phyloP scores from a whole-genome alignment of 345 rosid genomes.

The Trapa incisa region DNA sequence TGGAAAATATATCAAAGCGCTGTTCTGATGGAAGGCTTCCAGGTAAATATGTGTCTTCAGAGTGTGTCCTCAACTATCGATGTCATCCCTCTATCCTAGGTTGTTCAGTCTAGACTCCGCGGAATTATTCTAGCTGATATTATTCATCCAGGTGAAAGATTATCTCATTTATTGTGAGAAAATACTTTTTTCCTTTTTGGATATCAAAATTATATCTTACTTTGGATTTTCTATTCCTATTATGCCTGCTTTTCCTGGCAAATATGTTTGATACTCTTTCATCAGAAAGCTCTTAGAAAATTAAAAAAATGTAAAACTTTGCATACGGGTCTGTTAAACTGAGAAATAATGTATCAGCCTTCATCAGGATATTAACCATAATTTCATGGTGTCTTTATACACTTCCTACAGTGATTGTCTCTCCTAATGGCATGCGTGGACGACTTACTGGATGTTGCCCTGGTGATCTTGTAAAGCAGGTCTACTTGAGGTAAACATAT shows the following conservation, averaged over 20 bases:
- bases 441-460: constrained; percentile 87
- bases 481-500: constrained; percentile 48
- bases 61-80: not conserved
- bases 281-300: not conserved
- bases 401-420: constrained; percentile 58
- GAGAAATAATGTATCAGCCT: not conserved
- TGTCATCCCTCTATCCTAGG: not conserved
- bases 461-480: constrained; percentile 88
- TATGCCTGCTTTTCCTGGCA: not conserved
- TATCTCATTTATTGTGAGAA: not conserved
- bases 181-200: not conserved
- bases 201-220: not conserved
- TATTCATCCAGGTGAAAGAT: not conserved
- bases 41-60: constrained; percentile 36
- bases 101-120: not conserved
- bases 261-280: not conserved
- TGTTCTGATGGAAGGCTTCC: constrained; percentile 59
- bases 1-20: constrained; percentile 48
- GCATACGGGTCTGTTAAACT: not conserved
- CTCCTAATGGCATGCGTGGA: constrained; percentile 97
- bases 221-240: not conserved
- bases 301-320: not conserved
- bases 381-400: not conserved
- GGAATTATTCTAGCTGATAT: not conserved
- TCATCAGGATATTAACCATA: not conserved